Evolutionary conservation across 1,284 basidiomycete species (phyloP), one percentile per base, ranked within the genome.

Genomic region (Polyporus tsugae): DNA sequence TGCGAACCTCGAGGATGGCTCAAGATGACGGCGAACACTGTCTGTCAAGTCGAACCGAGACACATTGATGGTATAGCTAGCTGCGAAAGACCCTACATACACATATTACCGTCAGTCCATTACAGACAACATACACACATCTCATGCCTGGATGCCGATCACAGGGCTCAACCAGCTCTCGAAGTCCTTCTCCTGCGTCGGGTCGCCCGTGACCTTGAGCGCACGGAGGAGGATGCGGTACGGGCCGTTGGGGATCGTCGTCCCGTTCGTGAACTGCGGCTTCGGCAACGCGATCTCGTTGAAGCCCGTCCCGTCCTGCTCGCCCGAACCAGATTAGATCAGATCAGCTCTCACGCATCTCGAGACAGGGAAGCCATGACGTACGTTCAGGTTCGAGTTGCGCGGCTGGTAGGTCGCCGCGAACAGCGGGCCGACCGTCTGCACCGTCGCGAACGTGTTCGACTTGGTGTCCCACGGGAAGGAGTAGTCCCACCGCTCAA

Each of bases 151-250:
- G n/a, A 82, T 72, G 6, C 82, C 81, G 29, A 84, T 70, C 59
- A 80, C 70, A 3, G 80, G 81, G 64, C 80, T 82, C 67, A 83
- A 61, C 80, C 85, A 91, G 63, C 83, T 84, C 78, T 91, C 89
- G 74, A 87, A 92, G 75, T 90, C 88, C 49, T 80, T 81, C 72
- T 88, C 83, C 41, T 82, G 83, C 19, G 73, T 81, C 5, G 82
- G 78, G 73, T 90, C 78, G 3, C 89, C 89, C 9, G 87, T 88
- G 38, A 91, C 86, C 70, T 83, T 86, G 67, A 91, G 78, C 5
- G 86, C 88, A 9, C 89, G 84, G 10, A 92, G 69, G 9, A 92
- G 82, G 68, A 91, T 72, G 62, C 83, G 83, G 79, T 92, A 93
- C 9, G 78, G 75, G 4, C 91, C 91, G 70, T 88, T 87, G 1